Evolutionary conservation across 108 stramenopile genomes (phyloP).

Genomic region (Cyclotella baltica): DNA sequence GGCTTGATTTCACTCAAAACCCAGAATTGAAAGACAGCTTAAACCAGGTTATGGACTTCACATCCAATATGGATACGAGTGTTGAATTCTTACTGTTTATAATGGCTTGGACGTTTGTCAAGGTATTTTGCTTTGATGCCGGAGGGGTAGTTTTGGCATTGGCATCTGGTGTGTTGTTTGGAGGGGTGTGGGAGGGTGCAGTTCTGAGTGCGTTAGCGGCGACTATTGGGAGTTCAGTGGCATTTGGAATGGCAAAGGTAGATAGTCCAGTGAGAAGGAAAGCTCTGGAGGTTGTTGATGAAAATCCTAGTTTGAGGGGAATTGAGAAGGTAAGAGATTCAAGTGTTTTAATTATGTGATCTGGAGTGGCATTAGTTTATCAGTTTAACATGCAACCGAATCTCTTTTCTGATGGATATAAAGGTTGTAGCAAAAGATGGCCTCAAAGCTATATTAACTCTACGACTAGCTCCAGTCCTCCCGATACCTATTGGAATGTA

Average conservation of each 20-base stretch:
- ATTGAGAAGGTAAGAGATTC: constrained; percentile 77
- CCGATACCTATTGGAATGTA: constrained; percentile 95
- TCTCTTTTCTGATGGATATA: too few relatives aligned
- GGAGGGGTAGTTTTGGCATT: constrained; percentile 87
- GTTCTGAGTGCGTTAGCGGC: constrained; percentile 78
- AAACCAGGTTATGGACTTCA: constrained; percentile 66
- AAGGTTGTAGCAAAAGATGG: constrained; percentile 83
- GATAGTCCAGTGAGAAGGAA: constrained; percentile 81
- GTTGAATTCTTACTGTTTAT: constrained; percentile 63
- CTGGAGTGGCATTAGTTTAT: too few relatives aligned
- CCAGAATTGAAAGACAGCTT: constrained; percentile 80
- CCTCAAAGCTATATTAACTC: constrained; percentile 91
- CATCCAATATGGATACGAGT: constrained; percentile 63
- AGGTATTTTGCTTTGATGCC: constrained; percentile 86
- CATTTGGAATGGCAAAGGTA: constrained; percentile 82
- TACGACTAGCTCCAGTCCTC: constrained; percentile 91
- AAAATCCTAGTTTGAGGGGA: constrained; percentile 86
- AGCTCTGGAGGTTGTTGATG: constrained; percentile 76
- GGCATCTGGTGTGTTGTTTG: constrained; percentile 88
- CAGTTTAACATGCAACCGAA: too few relatives aligned
- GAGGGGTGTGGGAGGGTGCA: constrained; percentile 91
- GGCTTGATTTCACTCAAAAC: constrained; percentile 89
- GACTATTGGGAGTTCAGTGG: constrained; percentile 86
- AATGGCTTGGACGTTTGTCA: constrained; percentile 81
- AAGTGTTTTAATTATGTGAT: too few relatives aligned